These are phyloP conservation scores for Emydomyces testavorans DNA, from an alignment of 2,329 filamentous ascomycete species.

Conservation along the genomic window DNA sequence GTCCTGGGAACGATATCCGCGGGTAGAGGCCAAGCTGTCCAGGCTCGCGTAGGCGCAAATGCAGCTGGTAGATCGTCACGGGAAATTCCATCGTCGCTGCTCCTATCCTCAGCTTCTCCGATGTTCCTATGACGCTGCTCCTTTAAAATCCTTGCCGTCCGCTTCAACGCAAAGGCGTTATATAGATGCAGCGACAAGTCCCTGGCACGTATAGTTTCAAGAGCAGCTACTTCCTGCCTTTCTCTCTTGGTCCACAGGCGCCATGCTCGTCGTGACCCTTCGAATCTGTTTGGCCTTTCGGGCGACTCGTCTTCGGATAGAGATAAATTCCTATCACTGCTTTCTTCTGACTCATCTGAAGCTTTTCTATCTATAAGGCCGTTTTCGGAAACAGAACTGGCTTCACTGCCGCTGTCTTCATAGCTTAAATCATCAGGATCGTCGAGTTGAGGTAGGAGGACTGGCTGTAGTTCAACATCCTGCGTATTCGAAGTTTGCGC, in stretches of 20 bases:
- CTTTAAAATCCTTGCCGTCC: slow-evolving; percentile 24
- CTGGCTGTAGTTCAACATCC: not conserved
- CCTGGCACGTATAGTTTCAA: slow-evolving; percentile 51
- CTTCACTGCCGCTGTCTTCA: slow-evolving; percentile 17
- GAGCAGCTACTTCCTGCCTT: slow-evolving; percentile 51
- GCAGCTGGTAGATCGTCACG: slow-evolving; percentile 15
- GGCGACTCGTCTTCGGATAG: slow-evolving; percentile 6
- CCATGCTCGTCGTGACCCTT: slow-evolving; percentile 59
- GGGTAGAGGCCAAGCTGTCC: slow-evolving; percentile 78
- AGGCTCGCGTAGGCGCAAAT: slow-evolving; percentile 44
- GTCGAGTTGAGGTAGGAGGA: not conserved
- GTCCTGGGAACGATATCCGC: slow-evolving; percentile 49
- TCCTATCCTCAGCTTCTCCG: slow-evolving; percentile 12
- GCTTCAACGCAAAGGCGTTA: slow-evolving; percentile 60
- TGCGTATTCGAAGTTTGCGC: not conserved
- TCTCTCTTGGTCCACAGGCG: slow-evolving; percentile 82
- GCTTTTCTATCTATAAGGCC: slow-evolving; percentile 8
- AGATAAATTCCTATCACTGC: slow-evolving; percentile 9
- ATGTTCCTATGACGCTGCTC: not conserved
- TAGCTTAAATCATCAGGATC: slow-evolving; percentile 10
- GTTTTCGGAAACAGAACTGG: not conserved
- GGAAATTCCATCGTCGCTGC: slow-evolving; percentile 23
- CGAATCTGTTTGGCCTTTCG: slow-evolving; percentile 50
- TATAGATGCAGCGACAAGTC: slow-evolving; percentile 69
- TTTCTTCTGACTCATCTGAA: not conserved